phyloP scores from a whole-genome alignment of 2,329 filamentous ascomycete genomes.

The Amylocarpus encephaloides region DNA sequence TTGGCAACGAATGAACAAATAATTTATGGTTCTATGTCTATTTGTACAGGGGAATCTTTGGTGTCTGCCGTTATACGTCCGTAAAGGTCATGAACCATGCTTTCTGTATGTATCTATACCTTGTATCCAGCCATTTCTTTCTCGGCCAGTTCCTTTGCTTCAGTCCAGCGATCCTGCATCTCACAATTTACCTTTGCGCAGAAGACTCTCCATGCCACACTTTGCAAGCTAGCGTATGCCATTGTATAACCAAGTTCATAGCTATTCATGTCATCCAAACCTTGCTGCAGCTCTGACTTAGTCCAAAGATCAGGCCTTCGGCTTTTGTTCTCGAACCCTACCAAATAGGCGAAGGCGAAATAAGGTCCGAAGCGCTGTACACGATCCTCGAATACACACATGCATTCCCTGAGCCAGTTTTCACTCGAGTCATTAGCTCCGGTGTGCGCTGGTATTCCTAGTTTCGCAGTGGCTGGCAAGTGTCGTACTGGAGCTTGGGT shows the following conservation, averaged over 20 bases:
- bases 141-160: constrained; percentile 19
- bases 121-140: constrained; percentile 16
- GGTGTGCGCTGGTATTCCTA: background rate
- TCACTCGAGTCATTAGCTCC: background rate
- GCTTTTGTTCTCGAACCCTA: constrained; percentile 6
- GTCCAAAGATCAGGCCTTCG: constrained; percentile 17
- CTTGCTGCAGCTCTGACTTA: constrained; percentile 15
- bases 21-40: too few relatives aligned
- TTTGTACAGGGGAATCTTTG: too few relatives aligned
- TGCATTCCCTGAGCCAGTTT: constrained; percentile 20
- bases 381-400: constrained; percentile 26
- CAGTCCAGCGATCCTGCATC: constrained; percentile 17
- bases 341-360: constrained; percentile 22
- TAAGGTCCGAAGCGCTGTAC: constrained; percentile 19
- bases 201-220: constrained; percentile 24
- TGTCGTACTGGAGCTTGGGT: background rate
- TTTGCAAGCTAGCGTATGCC: constrained; percentile 26
- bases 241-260: constrained; percentile 25
- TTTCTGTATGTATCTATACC: background rate
- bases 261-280: constrained; percentile 23
- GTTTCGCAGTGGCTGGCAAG: background rate
- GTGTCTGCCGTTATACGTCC: too few relatives aligned
- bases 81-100: background rate
- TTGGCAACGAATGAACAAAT: too few relatives aligned
- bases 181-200: constrained; percentile 18